These are phyloP conservation scores for Filosporella fistucella DNA, from an alignment of 495 filamentous ascomycete species.

Conservation along the genomic window DNA sequence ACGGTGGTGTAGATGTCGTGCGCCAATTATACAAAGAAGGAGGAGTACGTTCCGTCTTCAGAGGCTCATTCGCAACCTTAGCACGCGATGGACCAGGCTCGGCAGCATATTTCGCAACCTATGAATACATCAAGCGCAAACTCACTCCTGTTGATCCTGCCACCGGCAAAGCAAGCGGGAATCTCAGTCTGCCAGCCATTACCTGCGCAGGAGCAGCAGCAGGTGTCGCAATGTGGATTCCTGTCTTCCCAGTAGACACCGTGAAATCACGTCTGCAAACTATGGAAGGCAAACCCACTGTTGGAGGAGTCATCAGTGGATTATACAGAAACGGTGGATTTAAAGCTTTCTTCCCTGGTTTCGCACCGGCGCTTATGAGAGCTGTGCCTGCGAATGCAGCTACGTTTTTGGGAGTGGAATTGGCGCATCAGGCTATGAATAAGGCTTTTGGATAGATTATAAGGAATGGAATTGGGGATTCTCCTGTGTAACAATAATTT, in stretches of 20 bases:
- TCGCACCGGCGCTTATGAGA: slow-evolving; percentile 86
- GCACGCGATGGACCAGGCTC: slow-evolving; percentile 89
- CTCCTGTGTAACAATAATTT: too few relatives aligned
- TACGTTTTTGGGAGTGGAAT: slow-evolving; percentile 67
- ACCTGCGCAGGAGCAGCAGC: slow-evolving; percentile 82
- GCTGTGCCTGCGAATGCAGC: slow-evolving; percentile 93
- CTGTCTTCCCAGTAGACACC: slow-evolving; percentile 96
- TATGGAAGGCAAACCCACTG: slow-evolving; percentile 79
- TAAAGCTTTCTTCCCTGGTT: slow-evolving; percentile 96
- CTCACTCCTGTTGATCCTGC: slow-evolving; percentile 80
- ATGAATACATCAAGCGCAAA: slow-evolving; percentile 86
- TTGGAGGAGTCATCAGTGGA: slow-evolving; percentile 71
- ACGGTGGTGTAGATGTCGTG: slow-evolving; percentile 87
- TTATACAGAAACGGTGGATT: slow-evolving; percentile 75
- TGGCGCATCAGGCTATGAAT: slow-evolving; percentile 79
- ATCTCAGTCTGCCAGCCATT: slow-evolving; percentile 79
- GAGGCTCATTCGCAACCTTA: slow-evolving; percentile 84
- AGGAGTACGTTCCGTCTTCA: slow-evolving; percentile 85
- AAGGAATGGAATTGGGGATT: too few relatives aligned
- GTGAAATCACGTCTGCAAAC: slow-evolving; percentile 94
- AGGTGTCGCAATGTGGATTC: slow-evolving; percentile 98
- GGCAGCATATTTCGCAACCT: slow-evolving; percentile 94
- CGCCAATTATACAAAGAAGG: slow-evolving; percentile 91
- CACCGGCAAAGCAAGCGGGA: slow-evolving; percentile 63
- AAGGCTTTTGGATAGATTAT: slow-evolving; percentile 60